Base-by-base conservation (phyloP, 2,329 filamentous ascomycete species). In the Rutstroemia sp. region DNA sequence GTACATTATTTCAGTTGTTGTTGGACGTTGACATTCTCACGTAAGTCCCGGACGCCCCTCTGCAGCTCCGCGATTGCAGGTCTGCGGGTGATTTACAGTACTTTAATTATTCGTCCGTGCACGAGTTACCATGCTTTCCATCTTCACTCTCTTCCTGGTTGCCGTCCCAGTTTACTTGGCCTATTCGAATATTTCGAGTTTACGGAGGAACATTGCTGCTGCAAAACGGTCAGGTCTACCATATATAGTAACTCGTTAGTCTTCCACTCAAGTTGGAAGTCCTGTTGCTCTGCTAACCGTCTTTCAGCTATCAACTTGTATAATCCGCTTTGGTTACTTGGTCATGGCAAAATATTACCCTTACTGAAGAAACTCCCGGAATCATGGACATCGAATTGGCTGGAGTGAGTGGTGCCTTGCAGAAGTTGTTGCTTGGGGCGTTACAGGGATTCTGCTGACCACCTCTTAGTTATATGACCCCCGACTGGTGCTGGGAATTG, bases 401-500 rank as follows among this genome's bases (percentile, higher is more conserved):
- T 86, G 46, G 75, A 79, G 83, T 87, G 75, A 62, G 82, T 67
- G 16, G 51, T 39, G 14, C 17, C 7, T 10, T 39, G 12, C 16
- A 10, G 30, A 34, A 4, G 16, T 12, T 51, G 8, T 14, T 19
- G 34, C 23, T 4, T 12, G 30, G 30, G 30, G 10, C 30, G 3
- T 34, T 34, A 34, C 12, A 12, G 19, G 12, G 19, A 23, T 39
- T 8, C 30, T 27, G 7, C 42, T 40, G 14, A 42, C 19, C 16
- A 21, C 8, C 8, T 19, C 30, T 6, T 54, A 83, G 81, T 45
- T 71, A 80, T 61, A 65, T 87, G 61, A 67, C 73, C n/a, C 78
- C 78, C 2, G 81, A 88, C 63, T 87, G 82, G 76, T 68, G 75
- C 7, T 87, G 80, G 71, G 68, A 69, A n/a, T 68, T 75, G 12